phyloP scores from a whole-genome alignment of 345 rosid species.

The Salix brachista region DNA sequence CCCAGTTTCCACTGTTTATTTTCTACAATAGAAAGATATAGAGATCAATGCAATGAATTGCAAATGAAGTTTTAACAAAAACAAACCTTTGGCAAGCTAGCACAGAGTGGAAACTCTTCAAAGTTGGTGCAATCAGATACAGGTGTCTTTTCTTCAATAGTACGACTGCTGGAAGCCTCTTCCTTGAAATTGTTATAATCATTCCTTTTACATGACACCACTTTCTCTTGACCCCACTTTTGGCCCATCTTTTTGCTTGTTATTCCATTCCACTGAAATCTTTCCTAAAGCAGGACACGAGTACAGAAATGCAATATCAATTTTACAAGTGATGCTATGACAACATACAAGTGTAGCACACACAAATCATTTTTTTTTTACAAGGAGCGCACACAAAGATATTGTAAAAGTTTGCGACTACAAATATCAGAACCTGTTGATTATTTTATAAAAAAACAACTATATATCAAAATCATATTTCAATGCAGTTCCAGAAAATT shows the following conservation, averaged over 20 bases:
- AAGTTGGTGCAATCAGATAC: constrained; percentile 39
- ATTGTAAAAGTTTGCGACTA: not conserved
- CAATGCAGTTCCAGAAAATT: not conserved
- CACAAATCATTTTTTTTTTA: not conserved
- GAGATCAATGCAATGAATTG: not conserved
- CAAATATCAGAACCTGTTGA: not conserved
- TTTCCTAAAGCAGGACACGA: constrained; percentile 42
- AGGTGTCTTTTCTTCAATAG: constrained; percentile 34
- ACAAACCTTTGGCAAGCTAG: constrained; percentile 61
- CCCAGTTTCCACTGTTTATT: not conserved
- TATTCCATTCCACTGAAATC: constrained; percentile 71
- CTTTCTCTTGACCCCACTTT: constrained; percentile 83
- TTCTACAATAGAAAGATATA: not conserved
- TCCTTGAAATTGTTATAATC: constrained; percentile 35
- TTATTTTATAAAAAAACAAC: not conserved
- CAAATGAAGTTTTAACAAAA: constrained; percentile 9
- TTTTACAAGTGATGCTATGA: not conserved
- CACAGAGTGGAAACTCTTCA: constrained; percentile 59
- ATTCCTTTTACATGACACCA: constrained; percentile 41
- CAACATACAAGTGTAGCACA: not conserved
- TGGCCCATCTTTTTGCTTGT: constrained; percentile 90
- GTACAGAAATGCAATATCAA: constrained; percentile 8
- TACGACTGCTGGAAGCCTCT: constrained; percentile 29
- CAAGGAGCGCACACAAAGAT: not conserved
- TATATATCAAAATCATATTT: not conserved